Evolutionary conservation across 1,139 yeast genomes (phyloP), one percentile per base, ranked within the genome.

Genomic region (Kazachstania sp.): DNA sequence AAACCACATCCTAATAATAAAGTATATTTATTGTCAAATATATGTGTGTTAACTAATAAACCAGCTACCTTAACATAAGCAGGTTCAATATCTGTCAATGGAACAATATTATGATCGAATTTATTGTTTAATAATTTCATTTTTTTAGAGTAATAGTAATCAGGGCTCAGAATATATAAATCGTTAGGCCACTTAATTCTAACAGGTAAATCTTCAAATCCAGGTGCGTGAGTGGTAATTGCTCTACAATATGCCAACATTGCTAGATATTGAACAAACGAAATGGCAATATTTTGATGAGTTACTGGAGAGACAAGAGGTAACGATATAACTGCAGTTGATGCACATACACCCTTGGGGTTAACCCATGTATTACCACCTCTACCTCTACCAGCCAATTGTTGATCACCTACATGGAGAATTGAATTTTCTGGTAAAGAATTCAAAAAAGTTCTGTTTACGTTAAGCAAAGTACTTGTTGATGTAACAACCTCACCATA

Each of bases 101-200:
- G 62, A 3, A 63, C 53, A 12, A 55, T 35, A 12, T 48, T 51
- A 28, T 54, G 48, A 39, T 50, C 46, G 9, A 56, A 46, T 4
- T 54, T 54, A 35, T 51, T 54, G 3, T 54, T 56, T n/a, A 56
- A 39, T 20, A 60, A 37, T 32, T 49, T 65, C 59, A 60, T 65
- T 2, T 57, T 51, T n/a, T 60, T 56, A 1, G 51, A 50, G 11
- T 49, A 30, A 36, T 64, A 72, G 51, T 70, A 77, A 45, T 79
- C 80, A 0, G 95, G 94, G 51, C 78, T 80, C 56, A 81, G 65
- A 6, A 83, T 79, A 62, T 86, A 94, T 15, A 92, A 71, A 65
- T 94, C 99, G 63, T 94, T 94, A 5, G 99, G 99, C 99, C 99
- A 94, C 63, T 94, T 94, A 52, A 94, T 75, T 48, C 79, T 75